phyloP scores from a whole-genome alignment of 495 filamentous ascomycete genomes.

The Penicillium canariense region DNA sequence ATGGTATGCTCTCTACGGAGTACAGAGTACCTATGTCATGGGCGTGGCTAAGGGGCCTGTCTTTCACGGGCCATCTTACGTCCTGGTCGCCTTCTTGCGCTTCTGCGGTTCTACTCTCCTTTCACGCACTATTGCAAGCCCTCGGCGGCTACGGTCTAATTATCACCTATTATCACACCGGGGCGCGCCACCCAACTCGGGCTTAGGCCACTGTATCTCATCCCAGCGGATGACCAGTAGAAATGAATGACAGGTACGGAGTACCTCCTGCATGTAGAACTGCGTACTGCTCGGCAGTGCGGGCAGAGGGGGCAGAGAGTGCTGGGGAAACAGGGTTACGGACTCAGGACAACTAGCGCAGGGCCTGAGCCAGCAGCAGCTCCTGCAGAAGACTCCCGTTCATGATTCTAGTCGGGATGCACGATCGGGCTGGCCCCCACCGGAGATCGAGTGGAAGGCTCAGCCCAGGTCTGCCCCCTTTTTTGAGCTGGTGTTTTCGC shows the following conservation, averaged over 20 bases:
- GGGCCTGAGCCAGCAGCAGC: slow-evolving; percentile 19
- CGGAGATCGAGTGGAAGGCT: neutral
- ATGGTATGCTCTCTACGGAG: no score
- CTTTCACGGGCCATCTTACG: neutral
- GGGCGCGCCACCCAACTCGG: neutral
- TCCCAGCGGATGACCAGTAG: neutral
- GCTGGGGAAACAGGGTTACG: slow-evolving; percentile 3
- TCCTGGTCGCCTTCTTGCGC: neutral
- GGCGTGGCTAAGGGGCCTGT: no score
- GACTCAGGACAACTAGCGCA: slow-evolving; percentile 7
- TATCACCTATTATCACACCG: slow-evolving; percentile 1
- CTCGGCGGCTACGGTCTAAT: slow-evolving; percentile 9
- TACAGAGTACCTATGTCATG: no score
- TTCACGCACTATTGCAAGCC: slow-evolving; percentile 4
- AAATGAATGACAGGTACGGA: neutral
- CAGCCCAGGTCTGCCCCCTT: slow-evolving; percentile 5
- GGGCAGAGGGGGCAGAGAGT: no score
- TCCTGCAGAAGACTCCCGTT: slow-evolving; percentile 10
- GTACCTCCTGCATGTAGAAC: neutral
- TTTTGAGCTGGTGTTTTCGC: neutral
- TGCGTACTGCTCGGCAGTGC: no score
- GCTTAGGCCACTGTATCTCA: neutral
- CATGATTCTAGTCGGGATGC: neutral
- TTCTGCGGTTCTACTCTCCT: neutral
- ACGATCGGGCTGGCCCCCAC: slow-evolving; percentile 8